Conservation (phyloP, 1,284 basidiomycete genomes). For the Crepidotus sp. region DNA sequence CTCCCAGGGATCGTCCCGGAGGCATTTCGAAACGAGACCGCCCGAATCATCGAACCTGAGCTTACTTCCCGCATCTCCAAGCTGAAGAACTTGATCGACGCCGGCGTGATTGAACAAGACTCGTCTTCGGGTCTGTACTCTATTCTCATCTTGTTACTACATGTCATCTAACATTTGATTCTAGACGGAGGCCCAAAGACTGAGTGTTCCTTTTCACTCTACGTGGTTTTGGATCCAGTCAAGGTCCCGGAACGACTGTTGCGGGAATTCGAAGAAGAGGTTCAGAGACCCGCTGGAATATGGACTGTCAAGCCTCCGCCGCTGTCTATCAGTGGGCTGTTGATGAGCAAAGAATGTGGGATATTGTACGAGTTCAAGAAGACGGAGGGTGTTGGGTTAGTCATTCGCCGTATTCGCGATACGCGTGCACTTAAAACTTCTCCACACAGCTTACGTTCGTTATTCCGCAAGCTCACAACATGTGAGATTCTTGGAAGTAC, state of each 20-base stretch:
- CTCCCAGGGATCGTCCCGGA: constrained; percentile 59
- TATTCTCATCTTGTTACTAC: neutral
- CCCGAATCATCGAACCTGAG: constrained; percentile 57
- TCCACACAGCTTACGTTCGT: constrained; percentile 42
- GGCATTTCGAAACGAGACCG: constrained; percentile 48
- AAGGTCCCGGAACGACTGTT: constrained; percentile 44
- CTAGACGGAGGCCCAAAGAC: constrained; percentile 43
- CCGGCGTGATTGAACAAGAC: constrained; percentile 50
- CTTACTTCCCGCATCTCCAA: constrained; percentile 51
- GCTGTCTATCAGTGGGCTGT: constrained; percentile 49
- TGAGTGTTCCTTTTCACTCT: constrained; percentile 56
- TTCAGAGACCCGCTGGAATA: constrained; percentile 63
- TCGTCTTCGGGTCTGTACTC: constrained; percentile 27
- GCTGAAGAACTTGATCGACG: constrained; percentile 53
- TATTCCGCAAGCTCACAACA: constrained; percentile 74
- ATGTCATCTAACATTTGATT: constrained; percentile 2
- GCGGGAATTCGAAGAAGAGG: constrained; percentile 62
- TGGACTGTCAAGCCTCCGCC: constrained; percentile 48
- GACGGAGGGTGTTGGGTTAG: constrained; percentile 59
- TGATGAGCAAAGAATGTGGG: constrained; percentile 75
- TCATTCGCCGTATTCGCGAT: constrained; percentile 1
- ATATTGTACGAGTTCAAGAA: constrained; percentile 58
- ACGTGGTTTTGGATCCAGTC: constrained; percentile 50
- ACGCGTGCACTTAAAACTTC: no score
- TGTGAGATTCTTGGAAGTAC: constrained; percentile 41